phyloP scores from a whole-genome alignment of 2,329 filamentous ascomycete genomes.

The Epichloe festucae region DNA sequence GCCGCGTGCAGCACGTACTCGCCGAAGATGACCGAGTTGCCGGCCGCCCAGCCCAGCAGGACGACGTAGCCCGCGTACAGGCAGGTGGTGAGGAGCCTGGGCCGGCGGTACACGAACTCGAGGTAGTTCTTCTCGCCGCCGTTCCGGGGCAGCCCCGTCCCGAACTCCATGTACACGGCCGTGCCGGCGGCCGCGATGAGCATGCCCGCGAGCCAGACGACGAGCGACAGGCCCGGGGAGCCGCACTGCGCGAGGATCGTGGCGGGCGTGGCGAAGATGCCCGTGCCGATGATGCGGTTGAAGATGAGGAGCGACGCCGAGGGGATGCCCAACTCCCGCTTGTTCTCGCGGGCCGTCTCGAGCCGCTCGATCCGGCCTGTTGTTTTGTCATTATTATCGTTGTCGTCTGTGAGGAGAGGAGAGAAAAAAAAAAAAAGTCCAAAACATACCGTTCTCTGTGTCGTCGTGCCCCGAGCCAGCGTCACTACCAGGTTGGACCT shows the following conservation, averaged over 20 bases:
- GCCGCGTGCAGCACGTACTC: constrained; percentile 58
- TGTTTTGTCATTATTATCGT: neutral
- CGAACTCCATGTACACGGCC: constrained; percentile 53
- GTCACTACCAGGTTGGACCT: constrained; percentile 3
- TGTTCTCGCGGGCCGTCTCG: constrained; percentile 30
- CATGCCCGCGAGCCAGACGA: constrained; percentile 51
- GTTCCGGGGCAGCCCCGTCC: constrained; percentile 50
- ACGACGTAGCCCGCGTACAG: constrained; percentile 50
- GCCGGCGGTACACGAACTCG: constrained; percentile 48
- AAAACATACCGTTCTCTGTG: constrained; percentile 1
- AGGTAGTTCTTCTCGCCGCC: constrained; percentile 57
- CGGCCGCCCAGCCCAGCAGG: constrained; percentile 51
- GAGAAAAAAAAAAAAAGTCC: no score
- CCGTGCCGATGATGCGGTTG: constrained; percentile 53
- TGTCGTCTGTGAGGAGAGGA: neutral
- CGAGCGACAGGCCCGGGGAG: constrained; percentile 48
- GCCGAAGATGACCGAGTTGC: constrained; percentile 57
- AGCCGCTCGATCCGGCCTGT: constrained; percentile 7
- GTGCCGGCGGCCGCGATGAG: constrained; percentile 49
- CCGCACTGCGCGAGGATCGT: constrained; percentile 44
- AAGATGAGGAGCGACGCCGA: constrained; percentile 48
- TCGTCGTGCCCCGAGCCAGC: constrained; percentile 2
- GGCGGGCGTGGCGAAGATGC: constrained; percentile 52
- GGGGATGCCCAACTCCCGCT: constrained; percentile 41
- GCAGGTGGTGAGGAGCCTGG: constrained; percentile 46